Base-by-base conservation (phyloP, 2,329 filamentous ascomycete genomes). In the Rhynchosporium graminicola region DNA sequence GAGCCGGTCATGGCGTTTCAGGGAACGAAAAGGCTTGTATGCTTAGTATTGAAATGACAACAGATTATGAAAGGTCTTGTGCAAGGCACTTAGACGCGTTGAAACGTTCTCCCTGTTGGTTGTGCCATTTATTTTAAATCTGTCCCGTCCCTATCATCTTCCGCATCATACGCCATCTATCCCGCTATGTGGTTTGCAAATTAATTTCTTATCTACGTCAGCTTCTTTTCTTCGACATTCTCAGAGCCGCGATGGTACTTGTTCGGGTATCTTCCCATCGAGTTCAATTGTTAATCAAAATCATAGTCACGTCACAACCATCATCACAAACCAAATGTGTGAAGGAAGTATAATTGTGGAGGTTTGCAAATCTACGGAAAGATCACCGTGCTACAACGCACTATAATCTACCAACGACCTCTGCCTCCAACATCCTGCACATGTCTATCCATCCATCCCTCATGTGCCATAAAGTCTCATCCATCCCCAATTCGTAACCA, bases 11-110 rank as follows among this genome's bases (percentile, higher is more conserved):
- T 57, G 65, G 65, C 65, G 65, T 67, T 65, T 48, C 61, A 36
- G 62, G 64, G 59, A 62, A 61, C 60, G 63, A 68, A 69, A 68
- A 68, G 61, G 20, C 62, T 64, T 68, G 64, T 65, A 65, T 51
- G 67, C 68, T 68, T 67, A 67, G 60, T 20, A 59, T 59, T 59
- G 33, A 36, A 59, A 59, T 59, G n/a, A 47, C 57, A 51, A 59
- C 31, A 50, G 47, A 43, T n/a, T 59, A 47, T 28, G 42, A 50
- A 50, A 51, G 52, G 59, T 45, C 55, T 47, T 33, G 60, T 66
- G 62, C 65, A 65, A 64, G 65, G 65, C 63, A 60, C 57, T 46
- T 60, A 56, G 56, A 57, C 63, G 29, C 28, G 13, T 13, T 40
- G n/a, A 46, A 9, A 28, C 33, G 36, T 40, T 13, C 12, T 43